phyloP scores from a whole-genome alignment of 176 grass and related monocot species.

The Oryza meridionalis region DNA sequence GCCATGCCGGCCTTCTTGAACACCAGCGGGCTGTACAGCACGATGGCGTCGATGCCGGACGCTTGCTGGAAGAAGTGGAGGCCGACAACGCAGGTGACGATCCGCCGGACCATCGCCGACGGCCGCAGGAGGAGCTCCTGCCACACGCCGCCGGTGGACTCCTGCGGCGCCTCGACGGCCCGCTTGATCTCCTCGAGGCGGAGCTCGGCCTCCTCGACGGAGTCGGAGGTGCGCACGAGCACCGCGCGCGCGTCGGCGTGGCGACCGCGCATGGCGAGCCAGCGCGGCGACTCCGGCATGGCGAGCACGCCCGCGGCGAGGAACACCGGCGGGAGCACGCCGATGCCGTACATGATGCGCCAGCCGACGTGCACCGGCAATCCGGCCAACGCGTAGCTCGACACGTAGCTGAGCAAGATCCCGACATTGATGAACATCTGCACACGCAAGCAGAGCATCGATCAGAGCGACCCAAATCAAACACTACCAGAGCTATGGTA shows the following conservation, averaged over 20 bases:
- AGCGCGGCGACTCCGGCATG: slow-evolving; percentile 61
- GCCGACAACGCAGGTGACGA: slow-evolving; percentile 10
- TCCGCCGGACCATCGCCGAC: neutral
- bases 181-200: slow-evolving; percentile 3
- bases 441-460: neutral
- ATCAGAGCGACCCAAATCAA: neutral
- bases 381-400: neutral
- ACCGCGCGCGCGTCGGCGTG: neutral
- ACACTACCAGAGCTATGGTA: neutral
- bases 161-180: neutral
- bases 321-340: slow-evolving; percentile 12
- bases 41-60: slow-evolving; percentile 62
- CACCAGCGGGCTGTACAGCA: slow-evolving; percentile 71
- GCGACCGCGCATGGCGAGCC: slow-evolving; percentile 39
- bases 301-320: slow-evolving; percentile 32
- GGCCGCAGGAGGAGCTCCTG: neutral
- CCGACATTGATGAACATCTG: neutral
- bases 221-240: neutral
- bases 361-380: slow-evolving; percentile 31
- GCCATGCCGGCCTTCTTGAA: slow-evolving; percentile 65
- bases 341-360: slow-evolving; percentile 44
- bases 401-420: neutral
- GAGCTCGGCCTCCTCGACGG: neutral
- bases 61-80: slow-evolving; percentile 73
- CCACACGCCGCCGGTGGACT: neutral